A percentile compares a stretch with the other conserved stretches of the same genome.
Evolutionary conservation across 1,139 yeast species (phyloP).

Genomic region (Zygotorulaspora mrakii): DNA sequence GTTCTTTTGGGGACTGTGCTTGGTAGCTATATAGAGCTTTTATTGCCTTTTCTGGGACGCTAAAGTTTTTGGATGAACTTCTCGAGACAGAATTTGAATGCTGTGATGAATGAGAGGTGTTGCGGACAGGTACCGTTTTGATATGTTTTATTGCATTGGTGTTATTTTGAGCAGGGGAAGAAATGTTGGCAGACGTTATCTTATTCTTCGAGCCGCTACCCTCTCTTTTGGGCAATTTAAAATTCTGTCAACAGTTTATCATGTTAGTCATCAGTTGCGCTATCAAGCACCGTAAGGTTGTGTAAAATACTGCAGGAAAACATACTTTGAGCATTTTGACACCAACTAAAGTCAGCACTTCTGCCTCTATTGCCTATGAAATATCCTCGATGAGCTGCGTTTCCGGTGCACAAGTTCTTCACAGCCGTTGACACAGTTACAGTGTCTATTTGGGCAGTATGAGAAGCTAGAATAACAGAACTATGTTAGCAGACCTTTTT

Average conservation of each 20-base stretch:
- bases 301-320: no score
- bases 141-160: conserved; percentile 21
- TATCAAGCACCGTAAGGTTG: no score
- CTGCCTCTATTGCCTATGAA: not conserved
- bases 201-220: conserved; percentile 28
- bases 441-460: no score
- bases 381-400: conserved; percentile 4
- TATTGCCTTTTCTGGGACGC: conserved; percentile 71
- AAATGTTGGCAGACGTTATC: conserved; percentile 35
- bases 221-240: conserved; percentile 28
- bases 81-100: conserved; percentile 13
- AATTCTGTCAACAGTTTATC: conserved; percentile 18
- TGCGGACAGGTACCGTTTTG: conserved; percentile 24
- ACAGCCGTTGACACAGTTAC: no score
- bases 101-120: conserved; percentile 19
- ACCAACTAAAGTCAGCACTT: not conserved
- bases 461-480: no score
- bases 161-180: conserved; percentile 29
- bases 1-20: conserved; percentile 80
- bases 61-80: conserved; percentile 15
- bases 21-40: conserved; percentile 75
- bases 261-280: conserved; percentile 12
- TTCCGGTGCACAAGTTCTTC: no score
- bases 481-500: no score
- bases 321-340: conserved; percentile 17